phyloP scores from a whole-genome alignment of 352 stramenopile genomes.

The Plasmopara viticola region DNA sequence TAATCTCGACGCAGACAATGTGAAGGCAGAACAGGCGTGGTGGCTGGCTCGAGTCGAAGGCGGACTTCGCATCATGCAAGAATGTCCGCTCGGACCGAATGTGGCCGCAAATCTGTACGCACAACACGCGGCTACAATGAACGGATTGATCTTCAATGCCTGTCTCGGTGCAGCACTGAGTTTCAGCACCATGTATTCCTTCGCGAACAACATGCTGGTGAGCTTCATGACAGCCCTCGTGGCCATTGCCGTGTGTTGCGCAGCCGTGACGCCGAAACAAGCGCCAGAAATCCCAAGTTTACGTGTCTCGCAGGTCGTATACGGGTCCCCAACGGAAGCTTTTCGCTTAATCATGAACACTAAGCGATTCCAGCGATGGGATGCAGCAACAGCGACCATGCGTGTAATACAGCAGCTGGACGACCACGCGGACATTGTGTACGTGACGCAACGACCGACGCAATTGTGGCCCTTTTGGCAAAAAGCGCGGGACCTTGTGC shows the following conservation, averaged over 20 bases:
- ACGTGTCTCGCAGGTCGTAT: constrained; percentile 77
- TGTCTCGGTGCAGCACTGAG: constrained; percentile 56
- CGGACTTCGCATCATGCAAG: constrained; percentile 79
- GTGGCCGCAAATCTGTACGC: constrained; percentile 72
- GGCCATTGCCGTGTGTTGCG: constrained; percentile 61
- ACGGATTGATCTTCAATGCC: constrained; percentile 65
- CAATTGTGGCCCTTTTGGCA: constrained; percentile 85
- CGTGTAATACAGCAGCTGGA: constrained; percentile 81
- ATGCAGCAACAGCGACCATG: constrained; percentile 71
- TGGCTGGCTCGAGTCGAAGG: constrained; percentile 80
- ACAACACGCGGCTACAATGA: constrained; percentile 74
- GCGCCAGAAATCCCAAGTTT: constrained; percentile 80
- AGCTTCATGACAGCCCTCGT: constrained; percentile 63
- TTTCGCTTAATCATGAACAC: constrained; percentile 83
- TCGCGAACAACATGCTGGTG: constrained; percentile 74
- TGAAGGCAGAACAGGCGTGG: constrained; percentile 78
- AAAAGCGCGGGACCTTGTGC: constrained; percentile 76
- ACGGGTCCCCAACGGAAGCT: constrained; percentile 77
- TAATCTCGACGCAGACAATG: constrained; percentile 81
- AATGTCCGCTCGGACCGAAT: constrained; percentile 74
- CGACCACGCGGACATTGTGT: constrained; percentile 86
- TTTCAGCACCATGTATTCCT: constrained; percentile 86
- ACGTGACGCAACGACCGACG: constrained; percentile 79
- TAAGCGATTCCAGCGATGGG: constrained; percentile 79
- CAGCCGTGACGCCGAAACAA: constrained; percentile 59